Evolutionary conservation across 2,329 filamentous ascomycete genomes (phyloP), one percentile per base, ranked within the genome.

Genomic region (Bipolaris zeicola): DNA sequence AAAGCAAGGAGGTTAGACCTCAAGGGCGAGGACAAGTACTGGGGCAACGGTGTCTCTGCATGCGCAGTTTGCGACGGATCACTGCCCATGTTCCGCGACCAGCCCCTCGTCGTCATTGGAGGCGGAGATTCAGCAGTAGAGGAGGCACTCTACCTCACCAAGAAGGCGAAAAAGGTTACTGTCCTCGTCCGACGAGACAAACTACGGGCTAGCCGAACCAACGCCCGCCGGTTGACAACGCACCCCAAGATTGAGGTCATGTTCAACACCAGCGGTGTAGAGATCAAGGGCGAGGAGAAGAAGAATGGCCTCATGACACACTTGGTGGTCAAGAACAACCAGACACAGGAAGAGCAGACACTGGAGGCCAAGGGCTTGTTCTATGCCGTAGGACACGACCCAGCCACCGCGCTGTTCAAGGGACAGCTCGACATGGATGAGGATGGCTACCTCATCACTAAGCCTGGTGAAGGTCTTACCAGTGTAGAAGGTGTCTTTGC

Each of bases 41-140:
- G 96, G 96, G 93, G 96, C 76, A 95, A 90, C 76, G 95, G 95
- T 66, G 92, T 99, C 74, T 95, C 90, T 50, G 95, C 95, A 47
- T 99, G 95, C 79, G 95, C 95, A 33, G 95, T 99, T 46, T 99
- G 95, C 80, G 95, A 99, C 74, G 95, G 95, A 63, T 95, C 93
- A 47, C 89, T 98, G 44, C 95, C 95, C 58, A 97, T 99, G 77
- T 99, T 96, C 88, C 87, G 94, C 69, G 92, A 97, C 79, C 96
- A 96, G 84, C 94, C 90, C 7, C 83, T 99, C 52, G 91, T 94
- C 38, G 95, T 99, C 47, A 97, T 99, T 63, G 95, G 95, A 62
- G 96, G 95, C 62, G 95, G 95, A 71, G 95, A 99, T 80, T 96
- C 91, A 14, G 95, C 95, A 16, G 95, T 96, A 26, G 96, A 99